A percentile compares a stretch with the other conserved stretches of the same genome.
Evolutionary conservation across 768 basidiomycete genomes (phyloP).

Genomic region (Auriscalpium microsporum): DNA sequence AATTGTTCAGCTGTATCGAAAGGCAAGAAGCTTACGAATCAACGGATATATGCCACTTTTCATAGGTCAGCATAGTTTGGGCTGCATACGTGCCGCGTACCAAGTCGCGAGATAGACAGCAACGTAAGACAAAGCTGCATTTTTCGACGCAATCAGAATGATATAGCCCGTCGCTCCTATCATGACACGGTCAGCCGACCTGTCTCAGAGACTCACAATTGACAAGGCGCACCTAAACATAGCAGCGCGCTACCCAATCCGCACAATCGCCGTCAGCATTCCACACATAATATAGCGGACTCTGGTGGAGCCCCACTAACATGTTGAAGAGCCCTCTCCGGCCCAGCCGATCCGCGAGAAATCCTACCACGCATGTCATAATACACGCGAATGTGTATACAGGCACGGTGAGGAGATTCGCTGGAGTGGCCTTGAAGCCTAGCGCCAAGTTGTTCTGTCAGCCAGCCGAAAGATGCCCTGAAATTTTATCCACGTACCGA

Average conservation of each 20-base stretch:
- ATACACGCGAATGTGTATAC: conserved; percentile 66
- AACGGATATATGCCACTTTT: conserved; percentile 65
- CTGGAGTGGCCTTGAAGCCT: conserved; percentile 62
- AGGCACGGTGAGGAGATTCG: conserved; percentile 72
- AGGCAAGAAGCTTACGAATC: conserved; percentile 41
- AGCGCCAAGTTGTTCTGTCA: background rate
- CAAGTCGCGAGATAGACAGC: conserved; percentile 65
- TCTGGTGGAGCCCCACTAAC: conserved; percentile 28
- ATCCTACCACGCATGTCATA: conserved; percentile 57
- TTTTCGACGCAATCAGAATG: conserved; percentile 56
- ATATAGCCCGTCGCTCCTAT: conserved; percentile 57
- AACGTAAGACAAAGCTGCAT: conserved; percentile 58
- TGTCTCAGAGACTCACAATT: too few species aligned
- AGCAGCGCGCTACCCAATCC: conserved; percentile 2
- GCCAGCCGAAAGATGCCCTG: background rate
- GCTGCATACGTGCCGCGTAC: conserved; percentile 26
- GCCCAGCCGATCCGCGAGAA: conserved; percentile 51
- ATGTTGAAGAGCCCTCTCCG: conserved; percentile 57
- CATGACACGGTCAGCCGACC: too few species aligned
- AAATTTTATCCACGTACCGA: conserved; percentile 25
- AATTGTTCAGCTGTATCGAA: background rate
- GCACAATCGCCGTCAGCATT: background rate
- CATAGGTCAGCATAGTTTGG: background rate
- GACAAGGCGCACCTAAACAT: background rate
- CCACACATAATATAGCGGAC: background rate